Base-by-base conservation (phyloP, 345 rosid genomes). In the Eucalyptus melliodora region DNA sequence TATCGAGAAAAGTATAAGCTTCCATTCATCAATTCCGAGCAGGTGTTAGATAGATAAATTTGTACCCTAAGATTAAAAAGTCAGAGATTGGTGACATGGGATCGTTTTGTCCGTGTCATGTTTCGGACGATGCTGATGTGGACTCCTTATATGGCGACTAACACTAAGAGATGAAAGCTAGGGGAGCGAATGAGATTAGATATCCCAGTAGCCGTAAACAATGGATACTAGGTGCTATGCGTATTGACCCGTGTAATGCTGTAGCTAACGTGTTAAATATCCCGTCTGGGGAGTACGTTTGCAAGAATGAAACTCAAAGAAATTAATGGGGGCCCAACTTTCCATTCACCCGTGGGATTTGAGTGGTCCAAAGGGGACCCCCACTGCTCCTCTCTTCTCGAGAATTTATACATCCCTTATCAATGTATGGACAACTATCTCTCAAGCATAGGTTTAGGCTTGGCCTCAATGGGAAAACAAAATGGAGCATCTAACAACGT, bases 221-320 rank as follows among this genome's bases (percentile, higher is more conserved):
- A 53, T 53, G 11, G 26, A 53, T 53, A 53, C 2, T 53, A 53
- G 26, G 59, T 0, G 11, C 0, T 53, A 53, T 53, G 11, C 0
- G 0, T 53, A 53, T 19, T 0, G 5, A 53, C 59, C 2, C 0
- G 11, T 53, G 59, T 21, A 53, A 0, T 53, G 1, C 0, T 53
- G 1, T 53, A 53, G 59, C 26, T 53, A 53, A 19, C 11, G 0
- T 2, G 2, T 53, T 19, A 53, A 53, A 0, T 19, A 8, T 53
- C 24, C 24, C 0, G 5, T 0, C 2, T 8, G 2, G 59, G 1
- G 26, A 21, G 26, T 53, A 1, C 2, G 2, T 53, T 53, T 0
- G 0, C 59, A 53, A 53, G 5, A 53, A 53, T 53, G 59, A 53
- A 19, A 53, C 59, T 1, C 26, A 53, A 53, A 53, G 11, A 21